phyloP scores from a whole-genome alignment of 306 rosid species.

The Heteromeles arbutifolia region DNA sequence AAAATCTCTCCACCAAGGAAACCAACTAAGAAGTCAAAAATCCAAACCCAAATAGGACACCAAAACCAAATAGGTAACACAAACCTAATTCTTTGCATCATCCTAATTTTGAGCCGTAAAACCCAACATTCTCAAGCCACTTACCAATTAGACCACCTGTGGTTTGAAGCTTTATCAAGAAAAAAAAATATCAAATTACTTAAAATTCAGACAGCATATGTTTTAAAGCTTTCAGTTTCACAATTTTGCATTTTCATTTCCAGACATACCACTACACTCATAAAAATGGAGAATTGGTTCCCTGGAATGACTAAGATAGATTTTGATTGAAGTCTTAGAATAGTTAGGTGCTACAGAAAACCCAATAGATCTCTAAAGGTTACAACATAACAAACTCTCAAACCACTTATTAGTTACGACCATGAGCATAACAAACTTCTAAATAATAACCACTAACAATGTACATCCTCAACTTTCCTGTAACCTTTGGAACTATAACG shows the following conservation, averaged over 20 bases:
- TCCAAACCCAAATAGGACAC: too few species aligned
- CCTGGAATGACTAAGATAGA: neutral
- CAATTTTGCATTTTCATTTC: neutral
- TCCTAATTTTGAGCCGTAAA: too few species aligned
- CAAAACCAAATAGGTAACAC: too few species aligned
- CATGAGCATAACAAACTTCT: neutral
- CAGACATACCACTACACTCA: neutral
- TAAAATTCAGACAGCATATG: neutral
- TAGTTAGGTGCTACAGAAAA: neutral
- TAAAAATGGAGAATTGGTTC: neutral
- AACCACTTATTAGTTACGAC: neutral
- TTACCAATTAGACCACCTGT: neutral
- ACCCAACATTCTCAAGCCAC: too few species aligned
- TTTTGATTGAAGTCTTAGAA: neutral
- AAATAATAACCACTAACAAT: neutral
- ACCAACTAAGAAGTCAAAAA: too few species aligned
- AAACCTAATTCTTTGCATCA: too few species aligned
- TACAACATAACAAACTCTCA: neutral
- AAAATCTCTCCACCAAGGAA: too few species aligned
- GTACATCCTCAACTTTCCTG: neutral
- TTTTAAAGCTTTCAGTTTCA: neutral
- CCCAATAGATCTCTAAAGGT: neutral
- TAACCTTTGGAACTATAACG: neutral
- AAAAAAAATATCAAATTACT: neutral
- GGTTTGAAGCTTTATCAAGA: neutral